Evolutionary conservation across 768 basidiomycete species (phyloP), one percentile per base, ranked within the genome.

Genomic region (Chalciporus piperatus): DNA sequence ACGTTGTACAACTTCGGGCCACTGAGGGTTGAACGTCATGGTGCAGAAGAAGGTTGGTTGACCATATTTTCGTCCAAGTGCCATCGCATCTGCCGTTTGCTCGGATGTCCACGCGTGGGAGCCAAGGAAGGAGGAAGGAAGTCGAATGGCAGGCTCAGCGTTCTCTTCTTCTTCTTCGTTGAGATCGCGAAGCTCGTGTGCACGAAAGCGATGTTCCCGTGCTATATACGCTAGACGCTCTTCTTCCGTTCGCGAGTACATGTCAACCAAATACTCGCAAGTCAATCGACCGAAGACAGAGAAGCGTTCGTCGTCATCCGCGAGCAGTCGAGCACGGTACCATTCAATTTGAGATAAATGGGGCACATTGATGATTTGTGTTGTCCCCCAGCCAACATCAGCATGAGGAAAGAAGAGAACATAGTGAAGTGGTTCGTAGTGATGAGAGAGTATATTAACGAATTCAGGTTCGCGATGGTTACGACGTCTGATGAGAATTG

Each of bases 1-100:
- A 27, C 63, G 61, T 3, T 45, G 45, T 0, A 35, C 40, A 10
- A 76, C 72, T 59, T 76, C 74, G 3, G 69, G 69, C 74, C 74
- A 76, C 0, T 66, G 55, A 1, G 70, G 63, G 48, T 74, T 74
- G 64, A 72, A 75, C 0, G 72, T 75, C 66, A 74, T 72, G 0
- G 74, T 75, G 33, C 72, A 55, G 50, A 74, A 75, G 37, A 73
- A 70, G 1, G 66, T 70, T 0, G 70, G 72, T 7, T 48, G 42
- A 0, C 71, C 72, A 27, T 39, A 55, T 1, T 55, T 48, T 1
- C 60, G 54, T 0, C 70, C 72, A 43, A 76, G 62, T 0, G 70
- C 67, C 1, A 76, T 55, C 0, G 68, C 65, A 55, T 76, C 74
- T 1, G 70, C 59, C 16, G 69, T 65, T 46, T 75, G 72, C n/a